Base-by-base conservation (phyloP, 768 basidiomycete species). In the Tricholoma hemisulphureum region DNA sequence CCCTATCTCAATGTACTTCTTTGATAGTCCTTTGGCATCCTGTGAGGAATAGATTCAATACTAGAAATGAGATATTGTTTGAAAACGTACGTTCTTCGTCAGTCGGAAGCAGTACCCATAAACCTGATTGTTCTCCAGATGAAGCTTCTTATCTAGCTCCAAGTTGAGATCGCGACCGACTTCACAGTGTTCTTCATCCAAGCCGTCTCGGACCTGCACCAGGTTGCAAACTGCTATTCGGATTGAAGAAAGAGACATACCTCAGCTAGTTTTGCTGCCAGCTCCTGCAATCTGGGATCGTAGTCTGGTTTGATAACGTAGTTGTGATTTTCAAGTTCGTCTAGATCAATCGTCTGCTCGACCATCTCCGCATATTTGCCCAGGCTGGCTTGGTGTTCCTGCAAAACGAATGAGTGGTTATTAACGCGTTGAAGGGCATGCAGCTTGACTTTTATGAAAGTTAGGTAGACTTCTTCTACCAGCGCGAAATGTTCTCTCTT, bases 91-190 rank as follows among this genome's bases (percentile, higher is more conserved):
- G 61, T 87, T 91, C 68, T 97, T 95, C 1, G 95, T 95, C 43
- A 98, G 69, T 24, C 97, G 77, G 74, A 98, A 92, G 65, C 91
- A 95, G 69, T 98, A 96, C 2, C 95, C 94, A 67, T 96, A 93
- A 1, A 85, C 83, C 56, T 83, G 81, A 53, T 89, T 91, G 64
- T 95, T 95, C 75, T 99, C 97, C 26, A 99, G 77, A 71, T 98
- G 97, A 10, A 98, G 73, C 74, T 98, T 98, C 76, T 96, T 96
- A 71, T 97, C 92, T 2, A 93, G 81, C 14, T 96, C 94, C 9
- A 99, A 64, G 8, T 80, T 82, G 6, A 98, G 78, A 35, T 91
- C 90, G 6, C 77, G 71, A 6, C 89, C 89, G 0, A 85, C 87
- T 1, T 76, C 65, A 6, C 76, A 72, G 70, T 98, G 95, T 67